Percentiles rank a stretch among this genome's conserved stretches.
phyloP scores from a whole-genome alignment of 495 filamentous ascomycete genomes.

The Parmelia sp. region DNA sequence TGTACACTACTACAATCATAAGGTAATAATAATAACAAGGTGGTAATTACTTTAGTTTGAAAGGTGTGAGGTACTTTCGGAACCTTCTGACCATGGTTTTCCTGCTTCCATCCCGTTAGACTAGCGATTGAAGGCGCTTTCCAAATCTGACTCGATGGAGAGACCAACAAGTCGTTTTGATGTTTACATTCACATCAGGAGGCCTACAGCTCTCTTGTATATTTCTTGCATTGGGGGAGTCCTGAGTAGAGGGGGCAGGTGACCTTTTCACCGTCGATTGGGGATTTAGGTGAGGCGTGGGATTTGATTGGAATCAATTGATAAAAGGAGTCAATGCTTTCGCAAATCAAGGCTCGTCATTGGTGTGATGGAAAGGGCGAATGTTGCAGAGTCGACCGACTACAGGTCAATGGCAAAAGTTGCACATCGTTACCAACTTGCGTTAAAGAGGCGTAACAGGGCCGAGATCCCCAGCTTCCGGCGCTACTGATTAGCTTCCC shows the following conservation, averaged over 20 bases:
- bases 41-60: neutral
- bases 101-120: neutral
- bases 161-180: neutral
- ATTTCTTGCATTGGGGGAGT: neutral
- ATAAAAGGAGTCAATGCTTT: neutral
- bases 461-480: neutral
- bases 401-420: neutral
- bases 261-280: neutral
- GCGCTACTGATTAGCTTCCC: neutral
- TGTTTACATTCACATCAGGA: neutral
- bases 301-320: neutral
- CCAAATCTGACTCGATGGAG: neutral
- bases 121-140: neutral
- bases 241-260: neutral
- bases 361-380: slow-evolving; percentile 5
- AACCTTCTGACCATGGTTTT: neutral
- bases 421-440: neutral
- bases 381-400: neutral
- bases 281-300: neutral
- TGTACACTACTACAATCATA: slow-evolving; percentile 3
- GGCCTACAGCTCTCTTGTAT: neutral
- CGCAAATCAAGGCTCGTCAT: neutral
- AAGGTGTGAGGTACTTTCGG: too few relatives aligned
- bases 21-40: too few relatives aligned
- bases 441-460: slow-evolving; percentile 1